Evolutionary conservation across 495 filamentous ascomycete species (phyloP).

Genomic region (Neurospora discreta): DNA sequence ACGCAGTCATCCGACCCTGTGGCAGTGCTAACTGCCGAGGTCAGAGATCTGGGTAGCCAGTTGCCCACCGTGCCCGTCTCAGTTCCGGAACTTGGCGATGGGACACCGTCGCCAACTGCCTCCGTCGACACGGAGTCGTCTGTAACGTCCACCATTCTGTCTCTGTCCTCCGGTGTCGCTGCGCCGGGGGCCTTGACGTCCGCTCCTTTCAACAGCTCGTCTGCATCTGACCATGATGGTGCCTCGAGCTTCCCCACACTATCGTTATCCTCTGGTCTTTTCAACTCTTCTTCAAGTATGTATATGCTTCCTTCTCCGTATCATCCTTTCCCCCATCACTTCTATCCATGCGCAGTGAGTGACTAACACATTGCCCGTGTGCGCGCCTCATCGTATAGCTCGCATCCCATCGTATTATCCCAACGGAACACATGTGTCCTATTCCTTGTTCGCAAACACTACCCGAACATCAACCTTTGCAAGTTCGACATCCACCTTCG

Average conservation of each 20-base stretch:
- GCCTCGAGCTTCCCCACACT: conserved; percentile 28
- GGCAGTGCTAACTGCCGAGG: conserved; percentile 14
- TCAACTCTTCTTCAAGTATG: conserved; percentile 35
- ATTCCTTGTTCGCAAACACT: conserved; percentile 21
- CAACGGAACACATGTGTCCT: conserved; percentile 21
- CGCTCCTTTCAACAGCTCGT: conserved; percentile 35
- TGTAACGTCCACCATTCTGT: conserved; percentile 4
- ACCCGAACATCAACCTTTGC: conserved; percentile 19
- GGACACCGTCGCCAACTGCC: conserved; percentile 16
- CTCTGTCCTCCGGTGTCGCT: conserved; percentile 6
- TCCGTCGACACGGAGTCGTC: conserved; percentile 8
- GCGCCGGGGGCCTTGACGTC: conserved; percentile 28
- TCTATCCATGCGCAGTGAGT: background rate
- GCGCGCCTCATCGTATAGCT: conserved; percentile 13
- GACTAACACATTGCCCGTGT: conserved; percentile 4
- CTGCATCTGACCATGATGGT: conserved; percentile 2
- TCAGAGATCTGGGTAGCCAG: conserved; percentile 7
- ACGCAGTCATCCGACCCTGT: conserved; percentile 4
- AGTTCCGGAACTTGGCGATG: conserved; percentile 10
- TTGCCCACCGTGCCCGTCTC: conserved; percentile 19
- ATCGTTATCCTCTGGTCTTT: conserved; percentile 13
- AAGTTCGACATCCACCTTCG: conserved; percentile 12
- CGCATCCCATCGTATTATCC: conserved; percentile 25
- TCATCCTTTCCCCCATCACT: background rate
- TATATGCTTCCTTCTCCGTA: conserved; percentile 1